phyloP scores from a whole-genome alignment of 2,329 filamentous ascomycete species.

The Blumeria graminis region DNA sequence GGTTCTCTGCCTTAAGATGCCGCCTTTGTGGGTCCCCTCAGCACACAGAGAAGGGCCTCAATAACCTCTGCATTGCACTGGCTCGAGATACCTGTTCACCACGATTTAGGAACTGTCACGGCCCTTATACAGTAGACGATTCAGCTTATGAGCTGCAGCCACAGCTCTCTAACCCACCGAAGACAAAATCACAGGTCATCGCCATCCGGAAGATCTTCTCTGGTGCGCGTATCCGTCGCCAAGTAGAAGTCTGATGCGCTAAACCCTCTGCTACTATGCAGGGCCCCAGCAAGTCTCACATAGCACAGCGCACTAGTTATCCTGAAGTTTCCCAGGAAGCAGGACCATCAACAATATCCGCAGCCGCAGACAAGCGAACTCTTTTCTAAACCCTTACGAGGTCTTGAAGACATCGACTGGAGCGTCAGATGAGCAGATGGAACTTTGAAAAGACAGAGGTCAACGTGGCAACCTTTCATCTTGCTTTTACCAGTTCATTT shows the following conservation, averaged over 20 bases:
- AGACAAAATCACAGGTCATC: background rate
- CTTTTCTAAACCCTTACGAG: too few species aligned
- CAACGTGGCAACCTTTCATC: too few species aligned
- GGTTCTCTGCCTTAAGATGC: background rate
- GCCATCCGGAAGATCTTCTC: background rate
- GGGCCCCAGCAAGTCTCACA: too few species aligned
- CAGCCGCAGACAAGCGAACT: too few species aligned
- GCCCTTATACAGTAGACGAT: background rate
- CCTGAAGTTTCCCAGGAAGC: too few species aligned
- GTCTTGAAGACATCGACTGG: too few species aligned
- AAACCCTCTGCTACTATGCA: background rate
- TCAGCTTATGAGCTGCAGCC: background rate
- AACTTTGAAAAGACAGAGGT: too few species aligned
- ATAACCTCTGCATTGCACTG: background rate
- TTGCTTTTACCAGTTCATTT: too few species aligned
- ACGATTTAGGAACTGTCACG: background rate
- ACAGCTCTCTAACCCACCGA: background rate
- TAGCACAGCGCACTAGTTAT: too few species aligned
- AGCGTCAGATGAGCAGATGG: too few species aligned
- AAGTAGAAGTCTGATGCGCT: background rate
- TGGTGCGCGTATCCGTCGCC: background rate
- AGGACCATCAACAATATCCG: too few species aligned
- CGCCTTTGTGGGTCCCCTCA: background rate
- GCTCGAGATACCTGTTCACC: background rate
- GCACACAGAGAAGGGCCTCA: background rate